These are phyloP conservation scores for Multifurca ochricompacta DNA, from an alignment of 768 basidiomycete genomes.

Conservation along the genomic window DNA sequence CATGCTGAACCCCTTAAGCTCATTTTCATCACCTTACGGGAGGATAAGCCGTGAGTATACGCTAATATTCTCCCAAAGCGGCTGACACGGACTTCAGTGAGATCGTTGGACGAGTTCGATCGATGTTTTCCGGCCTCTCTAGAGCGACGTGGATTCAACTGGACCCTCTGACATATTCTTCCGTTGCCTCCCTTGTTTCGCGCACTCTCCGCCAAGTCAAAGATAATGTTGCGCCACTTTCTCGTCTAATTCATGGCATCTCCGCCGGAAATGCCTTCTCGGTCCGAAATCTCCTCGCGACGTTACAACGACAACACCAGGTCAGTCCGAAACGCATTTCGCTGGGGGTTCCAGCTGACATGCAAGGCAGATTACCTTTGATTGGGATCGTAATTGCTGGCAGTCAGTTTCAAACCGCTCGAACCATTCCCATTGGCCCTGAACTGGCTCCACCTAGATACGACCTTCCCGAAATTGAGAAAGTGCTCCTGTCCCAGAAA, in stretches of 20 bases:
- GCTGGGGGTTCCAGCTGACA: background rate
- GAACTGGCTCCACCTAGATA: conserved; percentile 31
- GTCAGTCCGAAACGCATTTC: conserved; percentile 31
- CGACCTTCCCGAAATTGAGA: conserved; percentile 49
- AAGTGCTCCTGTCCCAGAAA: conserved; percentile 43
- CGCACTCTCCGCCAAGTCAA: conserved; percentile 53
- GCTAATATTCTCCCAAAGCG: background rate
- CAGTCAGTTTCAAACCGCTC: conserved; percentile 34
- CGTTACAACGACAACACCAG: conserved; percentile 54
- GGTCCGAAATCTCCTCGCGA: conserved; percentile 53
- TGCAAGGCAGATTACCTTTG: conserved; percentile 47
- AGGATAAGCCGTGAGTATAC: conserved; percentile 39
- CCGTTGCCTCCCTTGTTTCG: conserved; percentile 52
- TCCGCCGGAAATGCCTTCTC: conserved; percentile 69
- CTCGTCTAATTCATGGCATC: conserved; percentile 45
- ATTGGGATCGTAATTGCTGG: conserved; percentile 62
- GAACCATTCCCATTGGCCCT: background rate
- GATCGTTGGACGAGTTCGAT: conserved; percentile 42
- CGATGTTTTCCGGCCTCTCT: conserved; percentile 51
- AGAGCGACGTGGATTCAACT: conserved; percentile 61
- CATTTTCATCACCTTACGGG: conserved; percentile 54
- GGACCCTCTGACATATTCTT: conserved; percentile 49
- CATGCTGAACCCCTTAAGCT: conserved; percentile 34
- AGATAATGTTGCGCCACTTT: conserved; percentile 47
- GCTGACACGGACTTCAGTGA: conserved; percentile 21